A percentile compares a stretch with the other conserved stretches of the same genome.
Evolutionary conservation across 83 land plant species (phyloP).

Genomic region (Picea abies): DNA sequence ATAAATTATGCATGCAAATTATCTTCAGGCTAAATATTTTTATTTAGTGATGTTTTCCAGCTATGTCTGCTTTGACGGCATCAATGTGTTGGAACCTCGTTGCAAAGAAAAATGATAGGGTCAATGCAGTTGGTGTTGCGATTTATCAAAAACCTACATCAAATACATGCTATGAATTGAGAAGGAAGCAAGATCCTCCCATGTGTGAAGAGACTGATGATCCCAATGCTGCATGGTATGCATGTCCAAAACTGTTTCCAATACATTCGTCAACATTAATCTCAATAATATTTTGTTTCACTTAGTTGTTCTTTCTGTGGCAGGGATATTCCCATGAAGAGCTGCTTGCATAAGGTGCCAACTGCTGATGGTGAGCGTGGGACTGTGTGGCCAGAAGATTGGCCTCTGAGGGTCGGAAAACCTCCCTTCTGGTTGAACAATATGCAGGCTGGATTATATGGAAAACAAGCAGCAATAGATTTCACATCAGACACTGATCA

Average conservation of each 20-base stretch:
- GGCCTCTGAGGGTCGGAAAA: slow-evolving; percentile 66
- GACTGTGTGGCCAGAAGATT: slow-evolving; percentile 71
- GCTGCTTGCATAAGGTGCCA: slow-evolving; percentile 86
- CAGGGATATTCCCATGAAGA: slow-evolving; percentile 88
- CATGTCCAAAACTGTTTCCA: not conserved
- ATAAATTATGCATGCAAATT: too few relatives aligned
- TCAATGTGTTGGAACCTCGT: slow-evolving; percentile 73
- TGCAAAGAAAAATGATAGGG: slow-evolving; percentile 33
- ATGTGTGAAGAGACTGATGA: slow-evolving; percentile 70
- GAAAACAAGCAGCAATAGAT: slow-evolving; percentile 76
- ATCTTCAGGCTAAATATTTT: slow-evolving; percentile 10
- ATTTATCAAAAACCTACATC: slow-evolving; percentile 62
- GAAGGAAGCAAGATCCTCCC: slow-evolving; percentile 49
- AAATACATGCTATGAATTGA: slow-evolving; percentile 58
- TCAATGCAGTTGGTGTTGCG: slow-evolving; percentile 61
- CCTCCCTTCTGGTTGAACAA: slow-evolving; percentile 80
- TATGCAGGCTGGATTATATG: slow-evolving; percentile 70
- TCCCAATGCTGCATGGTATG: slow-evolving; percentile 84
- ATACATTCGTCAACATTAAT: not conserved
- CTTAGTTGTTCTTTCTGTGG: slow-evolving; percentile 14
- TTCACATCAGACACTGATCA: slow-evolving; percentile 73
- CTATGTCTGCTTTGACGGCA: slow-evolving; percentile 46
- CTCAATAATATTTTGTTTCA: not conserved
- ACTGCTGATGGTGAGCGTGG: slow-evolving; percentile 52
- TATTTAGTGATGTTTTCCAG: slow-evolving; percentile 33